Evolutionary conservation across 2,329 filamentous ascomycete genomes (phyloP), one percentile per base, ranked within the genome.

Genomic region (Hymenoscyphus infarciens): DNA sequence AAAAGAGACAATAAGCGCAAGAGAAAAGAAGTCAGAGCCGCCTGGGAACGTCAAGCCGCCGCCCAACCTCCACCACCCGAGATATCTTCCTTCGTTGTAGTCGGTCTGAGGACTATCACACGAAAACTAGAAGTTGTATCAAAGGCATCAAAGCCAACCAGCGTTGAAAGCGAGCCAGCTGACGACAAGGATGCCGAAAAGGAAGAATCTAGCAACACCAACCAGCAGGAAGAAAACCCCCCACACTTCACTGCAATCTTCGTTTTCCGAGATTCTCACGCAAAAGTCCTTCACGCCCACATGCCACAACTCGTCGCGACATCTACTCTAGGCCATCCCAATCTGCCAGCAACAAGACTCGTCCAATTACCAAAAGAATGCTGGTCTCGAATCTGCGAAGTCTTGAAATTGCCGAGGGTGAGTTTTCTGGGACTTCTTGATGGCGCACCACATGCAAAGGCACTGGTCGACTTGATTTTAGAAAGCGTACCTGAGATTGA

Each of bases 81-180:
- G 56, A 75, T 91, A 8, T 74, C 76, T n/a, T 75, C 76, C 3
- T 81, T 82, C 65, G 73, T 92, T 45, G 83, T 90, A 57, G 76
- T 90, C 56, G 89, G 90, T 2, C 77, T 91, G 54, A 83, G 86
- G 68, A 80, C 77, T 62, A 85, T 91, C 62, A 87, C 84, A 5
- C 81, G 84, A 19, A 79, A 78, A 57, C 79, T 92, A 1, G 67
- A 73, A 61, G 49, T 29, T 19, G 62, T 66, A 16, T 70, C 70
- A 1, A 62, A 68, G 39, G 54, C 42, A 3, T 66, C 67, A 2
- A 38, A 39, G 27, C 35, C 56, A 7, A 29, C 16, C 13, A 19
- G 33, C 11, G 15, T n/a, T 15, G 15, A 27, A 16, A 57, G 10
- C 22, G n/a, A 19, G 15, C 38, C 35, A 42, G 22, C 19, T 2